These are phyloP conservation scores for Thraustochytrium striatum DNA, from an alignment of 352 stramenopile species.

Conservation along the genomic window DNA sequence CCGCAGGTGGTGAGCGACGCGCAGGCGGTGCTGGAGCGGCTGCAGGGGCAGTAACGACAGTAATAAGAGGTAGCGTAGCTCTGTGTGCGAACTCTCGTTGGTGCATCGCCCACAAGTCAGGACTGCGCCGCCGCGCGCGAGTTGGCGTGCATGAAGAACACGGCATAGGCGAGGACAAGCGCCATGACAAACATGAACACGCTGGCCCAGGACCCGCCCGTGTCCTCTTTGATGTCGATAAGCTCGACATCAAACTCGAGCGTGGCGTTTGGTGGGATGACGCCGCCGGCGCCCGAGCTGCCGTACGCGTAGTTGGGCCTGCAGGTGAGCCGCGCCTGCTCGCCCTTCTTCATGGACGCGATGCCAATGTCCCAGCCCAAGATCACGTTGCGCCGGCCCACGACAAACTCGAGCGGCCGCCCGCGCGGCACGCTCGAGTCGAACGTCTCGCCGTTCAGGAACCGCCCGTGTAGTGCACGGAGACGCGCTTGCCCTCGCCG, in stretches of 20 bases:
- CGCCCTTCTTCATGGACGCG: conserved; percentile 54
- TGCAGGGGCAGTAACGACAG: neutral
- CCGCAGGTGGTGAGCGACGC: conserved; percentile 69
- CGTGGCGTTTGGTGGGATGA: conserved; percentile 62
- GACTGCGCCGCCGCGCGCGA: too few species aligned
- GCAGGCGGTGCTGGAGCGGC: neutral
- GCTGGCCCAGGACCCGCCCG: neutral
- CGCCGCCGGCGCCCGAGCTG: conserved; percentile 49
- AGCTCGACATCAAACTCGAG: conserved; percentile 67
- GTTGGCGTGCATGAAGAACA: neutral
- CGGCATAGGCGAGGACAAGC: conserved; percentile 27
- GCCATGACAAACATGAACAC: neutral
- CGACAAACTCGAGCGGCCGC: conserved; percentile 8
- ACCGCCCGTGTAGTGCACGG: conserved; percentile 42
- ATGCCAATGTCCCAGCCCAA: conserved; percentile 43
- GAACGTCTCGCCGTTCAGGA: conserved; percentile 28
- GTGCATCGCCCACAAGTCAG: neutral
- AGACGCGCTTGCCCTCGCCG: conserved; percentile 52
- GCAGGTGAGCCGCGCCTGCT: conserved; percentile 61
- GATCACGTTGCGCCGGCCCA: conserved; percentile 28
- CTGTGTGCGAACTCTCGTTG: neutral
- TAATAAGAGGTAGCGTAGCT: neutral
- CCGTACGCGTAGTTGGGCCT: conserved; percentile 64
- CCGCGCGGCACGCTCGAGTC: conserved; percentile 25
- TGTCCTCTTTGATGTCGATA: conserved; percentile 50